These are phyloP conservation scores for Calocybe indica DNA, from an alignment of 768 basidiomycete species.

Conservation along the genomic window DNA sequence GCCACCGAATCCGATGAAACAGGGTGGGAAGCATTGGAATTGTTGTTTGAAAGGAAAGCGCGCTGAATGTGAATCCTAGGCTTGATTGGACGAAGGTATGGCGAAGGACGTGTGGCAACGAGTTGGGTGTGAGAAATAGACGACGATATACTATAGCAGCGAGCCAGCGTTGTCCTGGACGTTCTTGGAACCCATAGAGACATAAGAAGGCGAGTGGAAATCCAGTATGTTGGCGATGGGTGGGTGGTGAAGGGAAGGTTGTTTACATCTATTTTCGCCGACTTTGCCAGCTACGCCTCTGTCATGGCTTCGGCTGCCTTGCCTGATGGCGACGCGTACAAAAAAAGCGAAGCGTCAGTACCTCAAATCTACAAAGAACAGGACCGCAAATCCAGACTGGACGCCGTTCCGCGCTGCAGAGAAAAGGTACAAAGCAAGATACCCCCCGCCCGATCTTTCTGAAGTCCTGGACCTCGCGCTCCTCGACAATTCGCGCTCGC, in stretches of 20 bases:
- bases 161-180: constrained; percentile 35
- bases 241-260: no score
- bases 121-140: constrained; percentile 19
- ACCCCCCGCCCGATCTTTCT: constrained; percentile 71
- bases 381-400: constrained; percentile 39
- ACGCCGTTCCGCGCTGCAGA: constrained; percentile 73
- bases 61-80: constrained; percentile 1
- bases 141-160: constrained; percentile 27
- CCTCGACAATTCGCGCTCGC: constrained; percentile 30
- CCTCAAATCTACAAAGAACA: constrained; percentile 54
- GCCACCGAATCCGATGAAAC: constrained; percentile 16
- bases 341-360: constrained; percentile 50
- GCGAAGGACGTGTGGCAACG: constrained; percentile 12
- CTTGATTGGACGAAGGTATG: neutral
- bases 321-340: constrained; percentile 47
- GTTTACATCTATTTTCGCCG: constrained; percentile 21
- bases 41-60: constrained; percentile 6
- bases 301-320: constrained; percentile 22
- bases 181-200: constrained; percentile 73
- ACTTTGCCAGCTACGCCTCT: constrained; percentile 17
- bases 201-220: constrained; percentile 34
- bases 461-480: constrained; percentile 61
- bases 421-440: constrained; percentile 74
- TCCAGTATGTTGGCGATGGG: neutral
- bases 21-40: constrained; percentile 1